Conservation (phyloP, 2,329 filamentous ascomycete species). For the Ophiostoma novo-ulmi region DNA sequence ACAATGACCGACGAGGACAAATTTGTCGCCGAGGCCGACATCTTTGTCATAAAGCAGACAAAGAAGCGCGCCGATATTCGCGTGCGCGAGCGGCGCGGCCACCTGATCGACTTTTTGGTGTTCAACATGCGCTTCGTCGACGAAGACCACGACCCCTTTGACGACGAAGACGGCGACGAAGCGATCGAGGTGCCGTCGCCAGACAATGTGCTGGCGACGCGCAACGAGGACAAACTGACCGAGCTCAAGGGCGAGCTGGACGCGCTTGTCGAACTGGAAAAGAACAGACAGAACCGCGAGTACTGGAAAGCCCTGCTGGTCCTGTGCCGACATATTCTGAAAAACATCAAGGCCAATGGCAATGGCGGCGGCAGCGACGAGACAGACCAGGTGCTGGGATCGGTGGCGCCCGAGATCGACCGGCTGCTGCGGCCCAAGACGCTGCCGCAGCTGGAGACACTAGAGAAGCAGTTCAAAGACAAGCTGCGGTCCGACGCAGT, state of each 20-base stretch:
- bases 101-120: conserved; percentile 88
- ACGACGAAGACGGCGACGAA: conserved; percentile 72
- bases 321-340: conserved; percentile 66
- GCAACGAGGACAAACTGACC: conserved; percentile 58
- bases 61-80: conserved; percentile 98
- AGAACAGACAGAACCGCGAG: conserved; percentile 67
- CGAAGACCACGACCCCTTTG: conserved; percentile 74
- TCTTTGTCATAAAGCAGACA: conserved; percentile 90
- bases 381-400: conserved; percentile 70
- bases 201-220: conserved; percentile 69
- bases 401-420: conserved; percentile 83
- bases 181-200: conserved; percentile 74
- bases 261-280: conserved; percentile 77
- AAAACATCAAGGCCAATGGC: conserved; percentile 52
- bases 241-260: conserved; percentile 78
- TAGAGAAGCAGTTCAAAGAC: conserved; percentile 79
- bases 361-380: conserved; percentile 45
- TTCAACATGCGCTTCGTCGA: conserved; percentile 89
- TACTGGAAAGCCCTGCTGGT: conserved; percentile 91
- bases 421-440: conserved; percentile 79
- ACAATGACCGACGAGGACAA: conserved; percentile 64
- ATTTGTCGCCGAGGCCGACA: conserved; percentile 92
- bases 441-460: conserved; percentile 74
- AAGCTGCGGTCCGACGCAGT: conserved; percentile 86
- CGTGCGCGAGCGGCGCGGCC: conserved; percentile 83